Evolutionary conservation across 2,329 filamentous ascomycete species (phyloP).

Genomic region (Escovopsis sp.): DNA sequence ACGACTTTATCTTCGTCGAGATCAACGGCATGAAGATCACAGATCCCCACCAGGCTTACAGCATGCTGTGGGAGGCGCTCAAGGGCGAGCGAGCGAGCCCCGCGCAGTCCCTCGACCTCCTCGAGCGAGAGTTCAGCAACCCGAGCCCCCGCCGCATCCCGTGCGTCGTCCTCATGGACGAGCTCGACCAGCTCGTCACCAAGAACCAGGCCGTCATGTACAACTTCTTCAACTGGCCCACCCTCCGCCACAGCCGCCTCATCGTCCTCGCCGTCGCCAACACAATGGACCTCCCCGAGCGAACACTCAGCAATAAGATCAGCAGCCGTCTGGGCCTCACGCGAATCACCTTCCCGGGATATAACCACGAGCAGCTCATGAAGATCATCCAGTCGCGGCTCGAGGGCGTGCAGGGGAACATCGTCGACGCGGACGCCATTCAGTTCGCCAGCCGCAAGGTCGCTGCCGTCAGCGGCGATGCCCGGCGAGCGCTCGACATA

Average conservation of each 20-base stretch:
- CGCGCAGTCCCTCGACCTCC: conserved; percentile 74
- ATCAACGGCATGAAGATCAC: conserved; percentile 99
- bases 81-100: conserved; percentile 88
- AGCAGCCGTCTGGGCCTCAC: conserved; percentile 79
- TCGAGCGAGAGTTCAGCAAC: conserved; percentile 85
- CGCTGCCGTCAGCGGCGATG: conserved; percentile 89
- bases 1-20: conserved; percentile 98
- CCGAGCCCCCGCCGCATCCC: conserved; percentile 84
- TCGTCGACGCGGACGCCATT: conserved; percentile 85
- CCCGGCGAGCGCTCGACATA: conserved; percentile 82
- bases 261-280: conserved; percentile 97
- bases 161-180: conserved; percentile 96
- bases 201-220: conserved; percentile 99
- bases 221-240: conserved; percentile 99
- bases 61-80: conserved; percentile 87
- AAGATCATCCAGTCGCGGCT: conserved; percentile 92
- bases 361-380: conserved; percentile 95
- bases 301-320: conserved; percentile 96
- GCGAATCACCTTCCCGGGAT: conserved; percentile 91
- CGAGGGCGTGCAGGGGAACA: conserved; percentile 71
- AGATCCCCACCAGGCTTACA: conserved; percentile 92
- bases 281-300: conserved; percentile 94
- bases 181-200: conserved; percentile 92
- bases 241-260: conserved; percentile 74
- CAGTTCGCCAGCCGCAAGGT: conserved; percentile 96